phyloP scores from a whole-genome alignment of 306 rosid genomes.

The Trifolium repens region DNA sequence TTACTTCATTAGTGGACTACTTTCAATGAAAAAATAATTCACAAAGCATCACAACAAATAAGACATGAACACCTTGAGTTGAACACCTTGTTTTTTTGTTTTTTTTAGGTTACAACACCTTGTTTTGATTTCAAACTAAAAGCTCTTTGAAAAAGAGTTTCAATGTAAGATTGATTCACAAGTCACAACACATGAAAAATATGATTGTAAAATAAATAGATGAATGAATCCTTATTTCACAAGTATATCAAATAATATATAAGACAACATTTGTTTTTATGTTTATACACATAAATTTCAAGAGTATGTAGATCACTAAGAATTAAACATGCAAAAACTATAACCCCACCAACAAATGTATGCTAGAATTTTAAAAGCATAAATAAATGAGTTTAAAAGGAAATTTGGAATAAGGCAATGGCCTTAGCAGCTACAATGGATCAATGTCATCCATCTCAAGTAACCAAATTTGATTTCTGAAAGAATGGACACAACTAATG shows the following conservation, averaged over 20 bases:
- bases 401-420: conserved; percentile 31
- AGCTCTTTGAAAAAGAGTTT: neutral
- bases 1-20: no score
- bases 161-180: neutral
- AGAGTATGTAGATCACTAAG: conserved; percentile 21
- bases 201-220: neutral
- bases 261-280: conserved; percentile 6
- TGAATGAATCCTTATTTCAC: neutral
- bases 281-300: conserved; percentile 25
- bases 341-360: neutral
- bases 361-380: no score
- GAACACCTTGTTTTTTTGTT: no score
- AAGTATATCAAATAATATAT: neutral
- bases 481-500: conserved; percentile 49
- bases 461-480: conserved; percentile 30
- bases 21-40: no score
- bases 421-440: neutral
- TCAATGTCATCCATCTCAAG: neutral
- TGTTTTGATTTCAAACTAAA: neutral
- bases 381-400: neutral
- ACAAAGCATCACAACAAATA: no score
- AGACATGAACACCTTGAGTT: no score
- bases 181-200: neutral
- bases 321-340: conserved; percentile 12
- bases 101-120: no score